Base-by-base conservation (phyloP, 495 filamentous ascomycete genomes). In the Talaromyces thailandensis region DNA sequence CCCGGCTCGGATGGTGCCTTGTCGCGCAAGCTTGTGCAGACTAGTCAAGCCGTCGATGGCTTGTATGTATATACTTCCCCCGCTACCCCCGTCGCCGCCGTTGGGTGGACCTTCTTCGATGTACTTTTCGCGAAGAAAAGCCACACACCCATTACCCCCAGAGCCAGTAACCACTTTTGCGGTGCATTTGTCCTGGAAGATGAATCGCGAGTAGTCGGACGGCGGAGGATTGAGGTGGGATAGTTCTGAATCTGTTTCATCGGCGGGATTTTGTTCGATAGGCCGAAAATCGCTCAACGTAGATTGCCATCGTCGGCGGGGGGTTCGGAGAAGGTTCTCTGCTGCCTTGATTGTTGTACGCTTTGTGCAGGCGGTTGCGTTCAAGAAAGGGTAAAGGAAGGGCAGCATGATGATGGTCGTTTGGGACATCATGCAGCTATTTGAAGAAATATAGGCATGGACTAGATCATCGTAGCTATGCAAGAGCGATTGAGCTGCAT, bases 61-160 rank as follows among this genome's bases (percentile, higher is more conserved):
- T 72, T 97, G 95, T 60, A 98, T 94, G 76, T 94, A 98, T 64
- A 98, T 77, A 67, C 87, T 93, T 21, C 94, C 94, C 52, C 94
- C 94, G 58, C 82, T 88, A 14, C 94, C 94, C 29, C 94, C 94
- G 72, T 98, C 91, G 56, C 94, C 94, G 55, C 94, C 95, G 73
- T 98, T 97, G n/a, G 94, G 80, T n/a, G 93, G 93, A 0, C 94
- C 94, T 60, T 91, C 82, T 53, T 85, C 81, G 24, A 96, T 79
- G 71, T 85, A 98, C 62, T 92, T 92, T 66, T 98, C 94, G 2
- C 92, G 86, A 40, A 95, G 77, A 71, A 95, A 98, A 0, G 94
- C 93, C 57, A 96, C 88, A 69, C 94, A 98, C 57, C 94, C 94
- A 66, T 96, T 82, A 0, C 94, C 94, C 16, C 94, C 94, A 25